Conservation (phyloP, 805 yeast genomes). For the Pichia kluyveri region DNA sequence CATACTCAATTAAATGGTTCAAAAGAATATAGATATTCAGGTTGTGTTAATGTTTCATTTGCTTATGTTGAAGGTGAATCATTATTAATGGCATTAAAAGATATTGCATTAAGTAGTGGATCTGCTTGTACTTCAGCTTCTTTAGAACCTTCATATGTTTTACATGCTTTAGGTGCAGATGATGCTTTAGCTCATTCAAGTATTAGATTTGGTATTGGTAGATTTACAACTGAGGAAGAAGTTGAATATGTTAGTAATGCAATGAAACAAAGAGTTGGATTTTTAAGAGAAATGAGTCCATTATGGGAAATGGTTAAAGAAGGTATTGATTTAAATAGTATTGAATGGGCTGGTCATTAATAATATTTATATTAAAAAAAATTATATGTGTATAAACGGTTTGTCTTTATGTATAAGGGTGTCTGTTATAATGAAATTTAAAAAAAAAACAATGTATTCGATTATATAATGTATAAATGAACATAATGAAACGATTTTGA, state of each 20-base stretch:
- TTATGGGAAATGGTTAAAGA: constrained; percentile 99
- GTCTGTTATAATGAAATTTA: no score
- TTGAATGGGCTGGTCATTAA: constrained; percentile 97
- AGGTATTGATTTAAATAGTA: constrained; percentile 87
- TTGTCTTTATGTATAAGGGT: neutral
- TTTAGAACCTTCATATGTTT: constrained; percentile 91
- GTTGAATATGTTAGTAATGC: constrained; percentile 89
- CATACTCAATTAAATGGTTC: constrained; percentile 91
- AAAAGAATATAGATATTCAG: constrained; percentile 62
- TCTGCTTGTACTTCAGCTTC: constrained; percentile 99
- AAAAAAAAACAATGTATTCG: no score
- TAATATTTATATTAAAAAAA: neutral
- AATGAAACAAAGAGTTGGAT: constrained; percentile 79
- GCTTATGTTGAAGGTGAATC: constrained; percentile 99
- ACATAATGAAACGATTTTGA: no score
- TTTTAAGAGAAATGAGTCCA: constrained; percentile 87
- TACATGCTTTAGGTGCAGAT: constrained; percentile 95
- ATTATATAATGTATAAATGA: no score
- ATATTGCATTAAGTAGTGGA: constrained; percentile 91
- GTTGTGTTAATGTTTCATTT: constrained; percentile 94
- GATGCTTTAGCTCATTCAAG: constrained; percentile 98
- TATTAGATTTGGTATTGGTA: constrained; percentile 92
- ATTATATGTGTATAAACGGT: neutral
- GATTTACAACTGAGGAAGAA: constrained; percentile 95
- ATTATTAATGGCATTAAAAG: constrained; percentile 92